Evolutionary conservation across 108 stramenopile genomes (phyloP), one percentile per base, ranked within the genome.

Genomic region (Nitzschia sp.): DNA sequence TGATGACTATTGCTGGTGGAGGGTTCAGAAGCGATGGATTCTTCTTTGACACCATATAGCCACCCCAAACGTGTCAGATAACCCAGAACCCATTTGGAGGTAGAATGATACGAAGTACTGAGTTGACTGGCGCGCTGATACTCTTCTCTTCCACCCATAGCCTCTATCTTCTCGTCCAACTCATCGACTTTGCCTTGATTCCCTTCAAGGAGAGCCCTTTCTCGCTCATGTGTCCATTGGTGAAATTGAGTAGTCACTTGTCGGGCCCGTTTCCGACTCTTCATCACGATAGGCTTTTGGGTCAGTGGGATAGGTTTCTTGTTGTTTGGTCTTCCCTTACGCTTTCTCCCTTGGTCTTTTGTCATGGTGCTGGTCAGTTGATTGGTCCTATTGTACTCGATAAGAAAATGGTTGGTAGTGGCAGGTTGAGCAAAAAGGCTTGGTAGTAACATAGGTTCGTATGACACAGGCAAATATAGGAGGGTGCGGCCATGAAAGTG

Each of bases 71-170:
- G 54, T 21, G 82, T 79, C 21, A 96, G 70, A n/a, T 82, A 50
- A 37, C 85, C 86, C 25, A 93, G 34, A 6, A 91, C 92, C 95
- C 95, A 96, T 67, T 85, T 85, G 42, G 83, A 86, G 9, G 95
- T 96, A 14, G 89, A 91, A 77, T 86, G 84, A 55, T 86, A 79
- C 19, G 79, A 76, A 24, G 95, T 96, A 63, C 85, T 90, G 72
- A 93, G 63, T 69, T 91, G 91, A 67, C 85, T 86, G 38, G 95
- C 95, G 51, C 81, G 75, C 72, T 96, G 95, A 67, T 96, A 96
- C 50, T 75, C 73, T 0, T 29, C 34, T 24, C 66, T 38, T 9
- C 73, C 73, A 10, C 73, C 73, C 73, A 75, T 86, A 63, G 79
- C 83, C 21, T 70, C 63, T 41, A 92, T 38, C 62, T 84, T 65